Percentiles rank a stretch among this genome's conserved stretches.
phyloP scores from a whole-genome alignment of 805 yeast genomes.

The Spathaspora gorwiae region DNA sequence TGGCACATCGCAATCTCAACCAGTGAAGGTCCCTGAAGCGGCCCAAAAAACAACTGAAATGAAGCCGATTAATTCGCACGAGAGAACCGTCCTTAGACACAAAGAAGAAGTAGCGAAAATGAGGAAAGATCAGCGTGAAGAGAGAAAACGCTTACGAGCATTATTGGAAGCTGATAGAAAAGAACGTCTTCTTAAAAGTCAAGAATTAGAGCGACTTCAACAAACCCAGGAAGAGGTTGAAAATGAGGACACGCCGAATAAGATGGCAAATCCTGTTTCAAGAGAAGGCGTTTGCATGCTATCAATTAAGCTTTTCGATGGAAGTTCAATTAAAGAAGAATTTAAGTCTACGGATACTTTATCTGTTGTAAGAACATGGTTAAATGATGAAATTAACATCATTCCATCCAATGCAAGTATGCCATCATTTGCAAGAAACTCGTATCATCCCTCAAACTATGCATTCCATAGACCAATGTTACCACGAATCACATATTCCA shows the following conservation, averaged over 20 bases:
- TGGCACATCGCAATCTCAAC: background rate
- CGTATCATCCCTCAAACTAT: conserved; percentile 47
- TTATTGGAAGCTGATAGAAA: conserved; percentile 50
- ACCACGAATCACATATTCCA: conserved; percentile 46
- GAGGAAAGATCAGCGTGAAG: conserved; percentile 44
- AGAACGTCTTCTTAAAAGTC: conserved; percentile 31
- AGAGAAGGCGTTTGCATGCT: conserved; percentile 30
- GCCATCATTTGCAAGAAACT: conserved; percentile 48
- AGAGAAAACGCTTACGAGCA: conserved; percentile 51
- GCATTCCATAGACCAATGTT: conserved; percentile 33
- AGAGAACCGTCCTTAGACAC: conserved; percentile 6
- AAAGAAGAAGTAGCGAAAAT: conserved; percentile 8
- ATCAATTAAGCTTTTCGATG: conserved; percentile 65
- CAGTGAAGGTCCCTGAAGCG: conserved; percentile 1
- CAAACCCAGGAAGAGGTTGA: conserved; percentile 1
- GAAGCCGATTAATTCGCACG: conserved; percentile 1
- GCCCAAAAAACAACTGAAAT: conserved; percentile 4
- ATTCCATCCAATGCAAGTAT: conserved; percentile 39
- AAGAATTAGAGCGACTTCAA: conserved; percentile 7
- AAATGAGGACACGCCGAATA: background rate
- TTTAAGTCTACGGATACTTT: conserved; percentile 47
- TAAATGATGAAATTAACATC: conserved; percentile 38
- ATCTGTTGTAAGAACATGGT: conserved; percentile 56
- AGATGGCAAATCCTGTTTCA: background rate
- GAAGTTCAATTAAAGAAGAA: conserved; percentile 49